A percentile compares a stretch with the other conserved stretches of the same genome.
phyloP scores from a whole-genome alignment of 2,329 filamentous ascomycete genomes.

The Aspergillus amoenus region DNA sequence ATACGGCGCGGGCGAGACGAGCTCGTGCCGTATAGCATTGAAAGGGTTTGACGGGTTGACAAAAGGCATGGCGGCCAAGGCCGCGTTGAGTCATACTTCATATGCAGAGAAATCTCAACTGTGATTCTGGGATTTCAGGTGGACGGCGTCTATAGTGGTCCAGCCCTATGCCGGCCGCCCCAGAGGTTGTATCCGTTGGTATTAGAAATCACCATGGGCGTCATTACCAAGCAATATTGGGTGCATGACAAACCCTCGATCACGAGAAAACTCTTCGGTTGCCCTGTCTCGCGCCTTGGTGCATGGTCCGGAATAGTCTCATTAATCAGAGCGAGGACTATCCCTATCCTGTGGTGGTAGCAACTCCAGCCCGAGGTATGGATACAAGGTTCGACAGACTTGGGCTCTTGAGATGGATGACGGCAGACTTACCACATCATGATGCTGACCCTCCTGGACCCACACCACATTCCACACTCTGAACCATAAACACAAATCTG shows the following conservation, averaged over 20 bases:
- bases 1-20: background rate
- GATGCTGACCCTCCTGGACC: background rate
- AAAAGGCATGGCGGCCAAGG: no score
- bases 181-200: background rate
- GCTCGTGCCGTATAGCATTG: background rate
- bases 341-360: background rate
- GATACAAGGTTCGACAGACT: background rate
- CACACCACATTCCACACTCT: background rate
- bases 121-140: background rate
- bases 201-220: background rate
- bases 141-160: background rate
- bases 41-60: background rate
- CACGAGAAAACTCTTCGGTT: no score
- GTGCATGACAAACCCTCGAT: background rate
- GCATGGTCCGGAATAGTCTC: background rate
- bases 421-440: slow-evolving; percentile 4
- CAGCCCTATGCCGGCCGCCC: background rate
- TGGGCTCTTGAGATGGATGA: background rate
- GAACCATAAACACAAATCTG: background rate
- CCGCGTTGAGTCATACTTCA: background rate
- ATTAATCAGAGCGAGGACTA: background rate
- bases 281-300: no score
- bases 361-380: background rate
- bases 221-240: background rate
- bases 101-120: background rate